Base-by-base conservation (phyloP, 331 rosid species). In the Malus hybrid region DNA sequence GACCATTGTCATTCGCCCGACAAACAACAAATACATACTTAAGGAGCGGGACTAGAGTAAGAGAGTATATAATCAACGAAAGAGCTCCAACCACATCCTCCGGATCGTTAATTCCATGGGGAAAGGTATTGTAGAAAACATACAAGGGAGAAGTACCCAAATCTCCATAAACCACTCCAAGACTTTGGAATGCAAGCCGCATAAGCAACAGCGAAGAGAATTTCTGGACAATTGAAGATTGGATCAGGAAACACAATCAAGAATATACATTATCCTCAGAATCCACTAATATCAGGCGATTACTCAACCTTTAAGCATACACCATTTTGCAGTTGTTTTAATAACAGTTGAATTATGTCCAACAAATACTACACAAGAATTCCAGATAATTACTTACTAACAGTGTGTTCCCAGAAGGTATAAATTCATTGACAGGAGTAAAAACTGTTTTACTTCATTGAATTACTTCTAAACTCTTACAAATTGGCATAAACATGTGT, bases 161-260 rank as follows among this genome's bases (percentile, higher is more conserved):
- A 83, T 95, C 99, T 70, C 99, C 99, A 81, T 84, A 95, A 79
- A 95, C 99, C 79, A 95, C 99, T 18, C 99, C 99, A 69, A 95
- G 99, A 80, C 99, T 95, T 79, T 95, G 99, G 83, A 80, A 95
- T 44, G 99, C 97, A 76, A 90, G 91, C 87, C 98, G 96, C 80
- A 89, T 79, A 80, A 95, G 96, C 97, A 95, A 79, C 33, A 92
- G 44, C 22, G 89, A 74, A 2, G 99, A 95, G 77, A 88, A 95
- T 82, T 90, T 92, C 99, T 95, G 93, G 71, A 82, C 56, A 79
- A 83, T 24, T 27, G 77, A 87, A 74, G 80, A 74, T 50, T 54
- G 48, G 36, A 55, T 88, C 81, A 89, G 75, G 70, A 79, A 75
- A 69, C 71, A 15, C 75, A 66, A 46, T 36, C 46, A 75, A 54